These are phyloP conservation scores for Sarocladium strictum DNA, from an alignment of 2,329 filamentous ascomycete species.

Conservation along the genomic window DNA sequence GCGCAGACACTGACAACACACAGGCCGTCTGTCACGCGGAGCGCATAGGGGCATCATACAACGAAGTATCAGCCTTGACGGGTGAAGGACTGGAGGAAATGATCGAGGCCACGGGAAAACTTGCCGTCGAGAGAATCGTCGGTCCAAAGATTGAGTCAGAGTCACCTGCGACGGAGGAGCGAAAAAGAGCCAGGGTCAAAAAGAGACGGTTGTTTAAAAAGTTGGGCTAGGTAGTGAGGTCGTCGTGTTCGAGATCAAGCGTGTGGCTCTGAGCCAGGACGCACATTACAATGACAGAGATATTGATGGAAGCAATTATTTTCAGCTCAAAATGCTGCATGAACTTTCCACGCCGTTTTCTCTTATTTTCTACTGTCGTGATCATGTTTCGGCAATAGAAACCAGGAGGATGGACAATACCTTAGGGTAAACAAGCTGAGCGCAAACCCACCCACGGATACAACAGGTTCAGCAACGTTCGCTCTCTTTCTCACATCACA, in stretches of 20 bases:
- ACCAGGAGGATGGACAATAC: background rate
- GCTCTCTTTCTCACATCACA: too few relatives aligned
- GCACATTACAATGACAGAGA: too few relatives aligned
- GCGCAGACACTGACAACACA: background rate
- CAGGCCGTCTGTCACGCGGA: slow-evolving; percentile 27
- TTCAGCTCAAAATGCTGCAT: background rate
- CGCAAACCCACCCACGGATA: background rate
- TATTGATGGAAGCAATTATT: too few relatives aligned
- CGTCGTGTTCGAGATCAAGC: too few relatives aligned
- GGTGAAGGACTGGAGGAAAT: slow-evolving; percentile 27
- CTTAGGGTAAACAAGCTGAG: background rate
- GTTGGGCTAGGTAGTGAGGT: too few relatives aligned
- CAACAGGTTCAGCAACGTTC: background rate
- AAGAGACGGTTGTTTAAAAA: slow-evolving; percentile 13
- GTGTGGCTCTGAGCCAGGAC: too few relatives aligned
- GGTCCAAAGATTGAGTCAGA: background rate
- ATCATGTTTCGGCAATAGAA: too few relatives aligned
- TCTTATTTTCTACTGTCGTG: too few relatives aligned
- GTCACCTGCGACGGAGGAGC: slow-evolving; percentile 7
- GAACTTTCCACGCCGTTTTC: too few relatives aligned
- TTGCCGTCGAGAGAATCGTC: slow-evolving; percentile 18
- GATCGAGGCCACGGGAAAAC: slow-evolving; percentile 20
- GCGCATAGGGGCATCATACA: slow-evolving; percentile 24
- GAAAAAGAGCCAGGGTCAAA: slow-evolving; percentile 13
- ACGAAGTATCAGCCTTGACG: slow-evolving; percentile 30